Percentiles rank a stretch among this genome's conserved stretches.
These are phyloP conservation scores for Lactifluus piperatus DNA, from an alignment of 768 basidiomycete genomes.

Conservation along the genomic window DNA sequence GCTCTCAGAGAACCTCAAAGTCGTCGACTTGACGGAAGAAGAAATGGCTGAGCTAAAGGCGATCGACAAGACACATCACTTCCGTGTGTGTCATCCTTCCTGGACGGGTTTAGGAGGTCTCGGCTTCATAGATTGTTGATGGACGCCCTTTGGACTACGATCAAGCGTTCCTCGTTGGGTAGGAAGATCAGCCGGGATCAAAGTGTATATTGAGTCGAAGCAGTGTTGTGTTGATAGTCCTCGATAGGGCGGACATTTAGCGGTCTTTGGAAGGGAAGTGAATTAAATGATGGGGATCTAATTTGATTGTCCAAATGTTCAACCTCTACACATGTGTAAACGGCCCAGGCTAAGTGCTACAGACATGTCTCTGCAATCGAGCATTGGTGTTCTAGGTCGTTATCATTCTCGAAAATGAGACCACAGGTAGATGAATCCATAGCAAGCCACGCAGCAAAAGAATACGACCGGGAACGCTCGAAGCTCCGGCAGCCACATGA, in stretches of 20 bases:
- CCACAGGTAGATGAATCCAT: not conserved
- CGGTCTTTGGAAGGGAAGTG: not conserved
- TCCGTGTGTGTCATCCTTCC: constrained; percentile 55
- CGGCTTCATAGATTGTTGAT: constrained; percentile 44
- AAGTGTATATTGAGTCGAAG: no score
- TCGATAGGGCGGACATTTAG: not conserved
- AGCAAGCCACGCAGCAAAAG: constrained; percentile 1
- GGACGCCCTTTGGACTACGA: not conserved
- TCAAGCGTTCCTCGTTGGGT: not conserved
- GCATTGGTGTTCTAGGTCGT: no score
- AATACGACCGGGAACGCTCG: not conserved
- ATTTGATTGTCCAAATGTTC: not conserved
- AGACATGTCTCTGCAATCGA: not conserved
- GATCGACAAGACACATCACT: constrained; percentile 53
- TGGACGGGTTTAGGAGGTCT: constrained; percentile 59
- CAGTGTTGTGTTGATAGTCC: not conserved
- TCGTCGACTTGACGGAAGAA: constrained; percentile 53
- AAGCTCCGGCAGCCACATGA: constrained; percentile 21
- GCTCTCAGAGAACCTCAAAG: constrained; percentile 42
- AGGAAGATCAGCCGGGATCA: no score
- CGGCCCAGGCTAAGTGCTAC: not conserved
- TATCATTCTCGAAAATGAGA: not conserved
- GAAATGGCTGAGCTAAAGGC: constrained; percentile 49
- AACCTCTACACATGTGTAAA: not conserved
- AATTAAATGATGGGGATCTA: not conserved